phyloP scores from a whole-genome alignment of 2,329 filamentous ascomycete genomes.

The Cordyceps javanica region DNA sequence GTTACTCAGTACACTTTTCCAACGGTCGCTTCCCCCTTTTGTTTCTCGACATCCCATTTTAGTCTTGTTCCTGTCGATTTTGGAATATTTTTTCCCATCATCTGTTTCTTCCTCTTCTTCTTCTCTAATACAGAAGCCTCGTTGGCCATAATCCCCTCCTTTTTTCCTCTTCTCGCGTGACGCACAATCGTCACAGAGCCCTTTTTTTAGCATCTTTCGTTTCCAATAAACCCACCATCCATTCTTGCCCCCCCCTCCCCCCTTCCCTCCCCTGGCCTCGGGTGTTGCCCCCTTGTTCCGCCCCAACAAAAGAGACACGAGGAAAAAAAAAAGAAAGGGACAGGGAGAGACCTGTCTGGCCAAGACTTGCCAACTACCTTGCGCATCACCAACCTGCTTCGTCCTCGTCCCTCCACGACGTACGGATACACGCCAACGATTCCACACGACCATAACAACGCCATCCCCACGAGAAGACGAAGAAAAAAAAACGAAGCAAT shows the following conservation, averaged over 20 bases:
- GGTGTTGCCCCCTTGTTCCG: not conserved
- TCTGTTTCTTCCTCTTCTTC: not conserved
- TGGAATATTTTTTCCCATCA: not conserved
- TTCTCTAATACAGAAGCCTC: not conserved
- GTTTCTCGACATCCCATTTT: not conserved
- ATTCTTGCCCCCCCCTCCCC: not conserved
- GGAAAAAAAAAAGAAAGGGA: not conserved
- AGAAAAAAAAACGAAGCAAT: too few species aligned
- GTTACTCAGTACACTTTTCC: not conserved
- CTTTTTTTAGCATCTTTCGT: too few species aligned
- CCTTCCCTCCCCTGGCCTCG: too few species aligned
- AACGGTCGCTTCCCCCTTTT: not conserved
- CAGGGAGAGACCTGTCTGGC: too few species aligned
- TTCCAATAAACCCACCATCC: too few species aligned
- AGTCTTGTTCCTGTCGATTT: too few species aligned
- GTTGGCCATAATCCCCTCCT: not conserved
- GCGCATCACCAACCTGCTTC: not conserved
- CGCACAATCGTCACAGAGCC: not conserved
- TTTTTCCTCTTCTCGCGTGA: too few species aligned
- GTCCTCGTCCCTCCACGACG: not conserved
- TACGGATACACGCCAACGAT: too few species aligned
- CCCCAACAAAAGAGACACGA: slow-evolving; percentile 3
- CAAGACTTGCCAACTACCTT: too few species aligned
- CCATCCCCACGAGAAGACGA: not conserved
- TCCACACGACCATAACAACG: not conserved